These are phyloP conservation scores for Macaranga tanarius DNA, from an alignment of 441 rosid species.

Conservation along the genomic window DNA sequence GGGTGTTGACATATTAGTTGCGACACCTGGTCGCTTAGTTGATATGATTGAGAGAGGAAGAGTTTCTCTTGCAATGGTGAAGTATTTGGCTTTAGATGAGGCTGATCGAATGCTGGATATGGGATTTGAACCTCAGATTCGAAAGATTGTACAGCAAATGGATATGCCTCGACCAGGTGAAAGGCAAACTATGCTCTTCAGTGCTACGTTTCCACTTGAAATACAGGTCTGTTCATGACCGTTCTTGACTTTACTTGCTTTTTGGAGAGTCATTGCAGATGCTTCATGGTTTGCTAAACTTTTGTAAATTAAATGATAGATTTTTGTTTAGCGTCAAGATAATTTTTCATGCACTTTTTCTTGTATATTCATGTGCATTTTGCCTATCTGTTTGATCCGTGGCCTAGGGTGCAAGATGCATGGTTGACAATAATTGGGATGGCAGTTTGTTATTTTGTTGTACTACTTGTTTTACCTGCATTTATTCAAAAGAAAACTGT, in stretches of 20 bases:
- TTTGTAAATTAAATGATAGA: background rate
- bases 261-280: too few relatives aligned
- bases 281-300: background rate
- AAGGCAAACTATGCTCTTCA: conserved; percentile 85
- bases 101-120: conserved; percentile 93
- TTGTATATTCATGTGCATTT: background rate
- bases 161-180: conserved; percentile 80
- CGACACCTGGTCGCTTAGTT: conserved; percentile 87
- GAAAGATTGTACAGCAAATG: conserved; percentile 88
- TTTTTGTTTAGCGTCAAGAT: background rate
- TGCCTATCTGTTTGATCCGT: background rate
- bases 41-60: conserved; percentile 86
- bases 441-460: background rate
- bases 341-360: background rate
- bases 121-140: conserved; percentile 95
- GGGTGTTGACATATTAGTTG: conserved; percentile 90
- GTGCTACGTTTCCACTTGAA: conserved; percentile 89
- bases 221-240: conserved; percentile 54
- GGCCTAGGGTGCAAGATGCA: background rate
- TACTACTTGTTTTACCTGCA: background rate
- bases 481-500: background rate
- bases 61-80: conserved; percentile 71
- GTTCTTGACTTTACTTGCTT: background rate
- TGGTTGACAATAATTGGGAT: background rate
- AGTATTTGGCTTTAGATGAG: conserved; percentile 77